phyloP scores from a whole-genome alignment of 768 basidiomycete genomes.

The Pilatotrama ljubarskyi region DNA sequence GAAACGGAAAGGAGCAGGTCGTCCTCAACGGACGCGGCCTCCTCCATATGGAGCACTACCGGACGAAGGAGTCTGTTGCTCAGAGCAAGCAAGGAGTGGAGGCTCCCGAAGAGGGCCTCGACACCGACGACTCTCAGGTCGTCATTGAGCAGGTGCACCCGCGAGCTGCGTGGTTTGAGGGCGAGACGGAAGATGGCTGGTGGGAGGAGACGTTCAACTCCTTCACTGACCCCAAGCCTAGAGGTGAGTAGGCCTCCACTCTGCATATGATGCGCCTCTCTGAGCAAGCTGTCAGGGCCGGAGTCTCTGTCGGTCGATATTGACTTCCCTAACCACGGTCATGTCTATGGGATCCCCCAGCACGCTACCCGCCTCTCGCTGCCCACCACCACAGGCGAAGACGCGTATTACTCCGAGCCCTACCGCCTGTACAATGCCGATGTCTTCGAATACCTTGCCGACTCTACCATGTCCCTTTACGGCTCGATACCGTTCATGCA shows the following conservation, averaged over 20 bases:
- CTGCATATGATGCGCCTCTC: neutral
- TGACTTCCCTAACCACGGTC: conserved; percentile 86
- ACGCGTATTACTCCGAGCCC: conserved; percentile 79
- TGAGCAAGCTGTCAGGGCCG: conserved; percentile 60
- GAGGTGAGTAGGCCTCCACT: conserved; percentile 56
- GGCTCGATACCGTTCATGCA: conserved; percentile 93
- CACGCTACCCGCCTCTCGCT: conserved; percentile 90
- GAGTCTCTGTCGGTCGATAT: conserved; percentile 93
- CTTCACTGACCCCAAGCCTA: conserved; percentile 94
- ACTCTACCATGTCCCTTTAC: conserved; percentile 79
- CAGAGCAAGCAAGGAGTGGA: conserved; percentile 40
- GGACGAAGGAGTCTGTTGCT: conserved; percentile 53
- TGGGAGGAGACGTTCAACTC: conserved; percentile 89
- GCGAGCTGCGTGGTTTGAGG: conserved; percentile 81
- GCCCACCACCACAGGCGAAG: conserved; percentile 82
- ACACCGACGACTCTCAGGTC: conserved; percentile 42
- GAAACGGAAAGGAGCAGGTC: conserved; percentile 79
- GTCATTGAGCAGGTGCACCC: conserved; percentile 51
- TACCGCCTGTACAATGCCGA: conserved; percentile 95
- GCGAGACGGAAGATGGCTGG: conserved; percentile 75
- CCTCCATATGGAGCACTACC: conserved; percentile 98
- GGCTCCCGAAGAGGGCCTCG: conserved; percentile 38
- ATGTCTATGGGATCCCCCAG: conserved; percentile 95
- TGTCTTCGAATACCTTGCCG: conserved; percentile 93
- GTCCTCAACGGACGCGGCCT: conserved; percentile 88